Evolutionary conservation across 148 eudicot genomes (phyloP), one percentile per base, ranked within the genome.

Genomic region (Vaccinium vitisidaea): DNA sequence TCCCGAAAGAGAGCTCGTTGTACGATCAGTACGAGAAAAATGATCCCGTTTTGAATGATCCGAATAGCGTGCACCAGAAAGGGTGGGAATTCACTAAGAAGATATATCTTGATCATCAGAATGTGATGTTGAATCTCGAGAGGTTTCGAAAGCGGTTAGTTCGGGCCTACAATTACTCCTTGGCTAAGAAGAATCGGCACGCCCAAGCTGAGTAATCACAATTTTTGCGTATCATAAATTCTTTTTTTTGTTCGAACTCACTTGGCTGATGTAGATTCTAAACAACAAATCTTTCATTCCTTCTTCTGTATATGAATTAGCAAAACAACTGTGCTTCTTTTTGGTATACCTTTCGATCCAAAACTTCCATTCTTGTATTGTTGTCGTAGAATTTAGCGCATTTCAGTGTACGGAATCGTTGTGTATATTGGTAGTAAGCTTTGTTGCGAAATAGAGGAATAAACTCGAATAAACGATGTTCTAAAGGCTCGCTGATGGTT

Each of bases 1-100:
- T 84, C 43, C 93, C 95, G 0, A 86, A 76, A 27, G 99, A 97
- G 88, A 97, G 98, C 87, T 95, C 99, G 73, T 88, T 97, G 88
- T 95, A 90, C 25, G 79, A 94, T 19, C 93, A 90, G 2, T 97
- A 97, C 70, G 87, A 58, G 2, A 83, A 79, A 77, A 83, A 86
- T 69, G 98, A 97, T 85, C 95, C 90, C 1, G 94, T 97, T 18
- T 58, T 93, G 86, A 88, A 56, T 0, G 92, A 97, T 80, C 98
- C 96, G 4, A 65, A 80, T 14, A 93, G 94, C 43, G 92, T 97
- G 27, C 90, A 81, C 65, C 56, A 59, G 25, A 93, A 91, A 74
- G 98, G 98, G 6, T 96, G 99, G 99, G 94, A 95, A 85, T 92
- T 86, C 49, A 92, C 98, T 4, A 97, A 95, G 88, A 94, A 86